These are phyloP conservation scores for Podila minutissima DNA, from an alignment of 192 early-diverging fungal genomes.

Conservation along the genomic window DNA sequence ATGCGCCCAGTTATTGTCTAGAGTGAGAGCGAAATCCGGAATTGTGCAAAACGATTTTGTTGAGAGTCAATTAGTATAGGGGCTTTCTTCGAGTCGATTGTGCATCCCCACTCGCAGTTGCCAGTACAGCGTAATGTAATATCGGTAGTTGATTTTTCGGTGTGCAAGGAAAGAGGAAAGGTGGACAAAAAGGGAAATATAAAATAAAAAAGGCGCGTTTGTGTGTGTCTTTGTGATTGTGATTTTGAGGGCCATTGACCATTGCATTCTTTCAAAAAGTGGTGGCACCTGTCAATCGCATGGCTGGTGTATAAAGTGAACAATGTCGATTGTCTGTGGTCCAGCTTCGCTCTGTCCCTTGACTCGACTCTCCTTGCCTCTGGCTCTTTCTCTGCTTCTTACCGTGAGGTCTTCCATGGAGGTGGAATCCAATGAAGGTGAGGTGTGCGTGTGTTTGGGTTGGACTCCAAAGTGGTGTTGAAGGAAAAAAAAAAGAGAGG, in stretches of 20 bases:
- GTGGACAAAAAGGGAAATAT: too few relatives aligned
- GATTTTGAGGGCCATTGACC: too few relatives aligned
- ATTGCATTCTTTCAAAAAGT: too few relatives aligned
- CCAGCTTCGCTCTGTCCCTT: not conserved
- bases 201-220: too few relatives aligned
- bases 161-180: too few relatives aligned
- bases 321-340: too few relatives aligned
- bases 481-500: not conserved
- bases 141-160: too few relatives aligned
- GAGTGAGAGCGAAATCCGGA: too few relatives aligned
- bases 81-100: not conserved
- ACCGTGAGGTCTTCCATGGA: slow-evolving; percentile 48
- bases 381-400: not conserved
- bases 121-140: too few relatives aligned
- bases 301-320: too few relatives aligned
- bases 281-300: too few relatives aligned
- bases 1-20: slow-evolving; percentile 53
- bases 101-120: not conserved
- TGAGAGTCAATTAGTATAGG: not conserved
- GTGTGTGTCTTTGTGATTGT: too few relatives aligned
- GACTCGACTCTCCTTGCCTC: not conserved
- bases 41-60: not conserved
- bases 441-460: not conserved
- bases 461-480: slow-evolving; percentile 4
- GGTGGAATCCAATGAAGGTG: not conserved